These are phyloP conservation scores for Diddensiella santjacobensis DNA, from an alignment of 805 yeast genomes.

Conservation along the genomic window DNA sequence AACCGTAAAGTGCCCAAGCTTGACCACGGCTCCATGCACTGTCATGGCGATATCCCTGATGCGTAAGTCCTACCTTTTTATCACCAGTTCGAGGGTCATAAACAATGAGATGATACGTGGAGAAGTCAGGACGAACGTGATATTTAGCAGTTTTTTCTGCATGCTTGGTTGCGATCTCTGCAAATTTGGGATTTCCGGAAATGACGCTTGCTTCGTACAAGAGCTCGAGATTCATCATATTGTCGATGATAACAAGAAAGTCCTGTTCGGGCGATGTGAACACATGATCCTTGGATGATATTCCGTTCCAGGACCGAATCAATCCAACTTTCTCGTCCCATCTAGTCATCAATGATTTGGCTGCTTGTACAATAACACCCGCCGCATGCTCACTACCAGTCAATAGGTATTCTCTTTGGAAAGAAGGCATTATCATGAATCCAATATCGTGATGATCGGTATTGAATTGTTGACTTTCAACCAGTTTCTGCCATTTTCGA, in stretches of 20 bases:
- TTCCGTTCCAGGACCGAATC: conserved; percentile 32
- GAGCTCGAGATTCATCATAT: conserved; percentile 29
- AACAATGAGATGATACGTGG: conserved; percentile 32
- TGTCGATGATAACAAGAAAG: conserved; percentile 33
- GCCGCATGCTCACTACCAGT: conserved; percentile 22
- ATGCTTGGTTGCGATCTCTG: conserved; percentile 32
- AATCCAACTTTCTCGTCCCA: conserved; percentile 25
- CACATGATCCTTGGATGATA: conserved; percentile 21
- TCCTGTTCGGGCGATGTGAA: conserved; percentile 23
- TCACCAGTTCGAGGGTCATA: conserved; percentile 27
- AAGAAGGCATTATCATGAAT: conserved; percentile 30
- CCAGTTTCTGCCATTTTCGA: conserved; percentile 9
- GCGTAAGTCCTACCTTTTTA: conserved; percentile 27
- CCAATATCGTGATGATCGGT: conserved; percentile 34
- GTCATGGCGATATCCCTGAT: conserved; percentile 32
- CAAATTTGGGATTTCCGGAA: conserved; percentile 29
- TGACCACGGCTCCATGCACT: conserved; percentile 36
- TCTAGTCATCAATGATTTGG: conserved; percentile 29
- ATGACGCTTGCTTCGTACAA: conserved; percentile 29
- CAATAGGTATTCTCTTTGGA: conserved; percentile 27
- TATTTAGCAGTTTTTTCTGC: conserved; percentile 31
- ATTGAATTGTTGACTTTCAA: conserved; percentile 18
- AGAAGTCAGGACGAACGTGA: conserved; percentile 25
- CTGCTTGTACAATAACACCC: conserved; percentile 27
- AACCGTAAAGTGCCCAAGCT: conserved; percentile 34